phyloP scores from a whole-genome alignment of 2,329 filamentous ascomycete genomes.

The Penicillium decumbens region DNA sequence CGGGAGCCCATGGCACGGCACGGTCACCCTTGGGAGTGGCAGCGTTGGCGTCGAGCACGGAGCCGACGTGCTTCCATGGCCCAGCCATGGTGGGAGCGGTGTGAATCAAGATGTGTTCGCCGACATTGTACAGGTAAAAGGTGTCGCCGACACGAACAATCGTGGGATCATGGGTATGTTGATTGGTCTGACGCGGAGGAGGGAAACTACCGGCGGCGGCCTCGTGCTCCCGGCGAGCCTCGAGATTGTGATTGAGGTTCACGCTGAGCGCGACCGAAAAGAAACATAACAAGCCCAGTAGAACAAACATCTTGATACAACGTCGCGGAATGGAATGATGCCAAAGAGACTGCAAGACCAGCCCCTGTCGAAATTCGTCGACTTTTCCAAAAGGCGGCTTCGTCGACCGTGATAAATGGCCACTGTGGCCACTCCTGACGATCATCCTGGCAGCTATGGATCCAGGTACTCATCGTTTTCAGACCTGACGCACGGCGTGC shows the following conservation, averaged over 20 bases:
- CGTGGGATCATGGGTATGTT: slow-evolving; percentile 33
- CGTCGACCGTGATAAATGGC: slow-evolving; percentile 22
- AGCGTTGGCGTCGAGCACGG: slow-evolving; percentile 28
- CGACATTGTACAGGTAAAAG: slow-evolving; percentile 34
- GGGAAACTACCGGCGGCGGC: slow-evolving; percentile 13
- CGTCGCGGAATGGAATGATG: slow-evolving; percentile 18
- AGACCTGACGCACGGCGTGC: slow-evolving; percentile 19
- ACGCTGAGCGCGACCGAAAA: slow-evolving; percentile 15
- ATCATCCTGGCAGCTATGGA: slow-evolving; percentile 18
- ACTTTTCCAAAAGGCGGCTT: slow-evolving; percentile 13
- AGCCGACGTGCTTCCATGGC: slow-evolving; percentile 30
- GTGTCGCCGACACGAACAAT: slow-evolving; percentile 25
- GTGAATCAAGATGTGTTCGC: slow-evolving; percentile 30
- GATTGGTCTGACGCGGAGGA: slow-evolving; percentile 21
- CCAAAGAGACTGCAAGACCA: slow-evolving; percentile 15
- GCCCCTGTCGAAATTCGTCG: slow-evolving; percentile 15
- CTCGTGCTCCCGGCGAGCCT: slow-evolving; percentile 4
- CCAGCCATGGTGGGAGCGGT: slow-evolving; percentile 27
- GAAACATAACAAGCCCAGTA: slow-evolving; percentile 18
- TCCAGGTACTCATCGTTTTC: slow-evolving; percentile 23
- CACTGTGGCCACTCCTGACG: slow-evolving; percentile 16
- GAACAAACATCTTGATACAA: slow-evolving; percentile 21
- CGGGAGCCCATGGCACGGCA: slow-evolving; percentile 52
- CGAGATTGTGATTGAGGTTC: slow-evolving; percentile 9
- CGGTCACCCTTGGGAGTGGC: slow-evolving; percentile 34